Percentiles rank a stretch among this genome's conserved stretches.
phyloP scores from a whole-genome alignment of 2,329 filamentous ascomycete species.

The Colletotrichum falcatum region DNA sequence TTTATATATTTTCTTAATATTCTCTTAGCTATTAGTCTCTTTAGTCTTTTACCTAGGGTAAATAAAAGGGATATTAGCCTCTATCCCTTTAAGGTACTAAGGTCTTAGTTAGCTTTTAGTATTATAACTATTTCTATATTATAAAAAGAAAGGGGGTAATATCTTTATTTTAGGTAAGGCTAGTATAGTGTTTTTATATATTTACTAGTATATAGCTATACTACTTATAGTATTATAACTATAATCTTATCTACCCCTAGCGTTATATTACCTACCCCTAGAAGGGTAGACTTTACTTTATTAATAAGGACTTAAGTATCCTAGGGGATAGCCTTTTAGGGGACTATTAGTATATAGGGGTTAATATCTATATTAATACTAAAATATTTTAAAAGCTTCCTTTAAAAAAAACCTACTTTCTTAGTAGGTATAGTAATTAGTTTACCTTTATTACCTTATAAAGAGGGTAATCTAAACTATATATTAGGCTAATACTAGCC shows the following conservation, averaged over 20 bases:
- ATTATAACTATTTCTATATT: neutral
- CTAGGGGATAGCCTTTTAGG: neutral
- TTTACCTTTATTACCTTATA: neutral
- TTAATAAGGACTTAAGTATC: neutral
- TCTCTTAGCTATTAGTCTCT: neutral
- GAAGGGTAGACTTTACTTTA: neutral
- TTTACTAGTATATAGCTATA: neutral
- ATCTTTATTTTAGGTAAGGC: too few relatives aligned
- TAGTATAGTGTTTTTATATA: neutral
- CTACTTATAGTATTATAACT: neutral
- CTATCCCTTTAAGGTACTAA: neutral
- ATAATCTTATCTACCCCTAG: neutral
- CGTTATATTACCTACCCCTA: neutral
- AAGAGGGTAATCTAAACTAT: neutral
- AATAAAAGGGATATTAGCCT: neutral
- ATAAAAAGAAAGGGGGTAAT: neutral
- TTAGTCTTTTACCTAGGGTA: neutral
- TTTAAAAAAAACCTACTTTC: rapidly evolving
- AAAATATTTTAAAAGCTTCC: neutral
- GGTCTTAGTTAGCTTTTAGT: too few relatives aligned
- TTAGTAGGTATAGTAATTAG: neutral
- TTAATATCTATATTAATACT: neutral
- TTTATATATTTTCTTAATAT: too few relatives aligned
- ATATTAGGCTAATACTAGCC: neutral
- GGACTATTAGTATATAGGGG: neutral